Base-by-base conservation (phyloP, 1,284 basidiomycete species). In the Termitomyces sp. region DNA sequence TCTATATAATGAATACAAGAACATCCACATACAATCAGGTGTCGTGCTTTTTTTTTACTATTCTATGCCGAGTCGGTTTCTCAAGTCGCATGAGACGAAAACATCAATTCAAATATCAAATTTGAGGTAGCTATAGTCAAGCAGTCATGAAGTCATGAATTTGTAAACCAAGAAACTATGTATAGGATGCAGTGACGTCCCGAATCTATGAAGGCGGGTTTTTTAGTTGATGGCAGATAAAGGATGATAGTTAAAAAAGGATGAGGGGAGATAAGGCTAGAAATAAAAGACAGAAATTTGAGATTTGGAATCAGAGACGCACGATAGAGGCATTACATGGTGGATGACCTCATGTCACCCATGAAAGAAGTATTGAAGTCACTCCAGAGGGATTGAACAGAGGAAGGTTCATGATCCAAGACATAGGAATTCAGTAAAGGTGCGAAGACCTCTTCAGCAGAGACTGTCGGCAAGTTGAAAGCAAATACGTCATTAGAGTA, bases 401-500 rank as follows among this genome's bases (percentile, higher is more conserved):
- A 24, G 24, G 55, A 52, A 17, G 31, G 30, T 21, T 51, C 54
- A 19, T 50, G 43, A 34, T 55, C 24, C 4, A 55, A 56, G 31
- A 38, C 15, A 48, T 50, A 53, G 7, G 43, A 19, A 36, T 51
- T 45, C 13, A 38, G 34, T 1, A 57, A 43, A 44, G 52, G 24
- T 3, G 53, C n/a, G 17, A 57, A 57, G 2, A 55, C 43, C 31
- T 54, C 41, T 19, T 51, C 56, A n/a, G 58, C 42, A 19, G 50
- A 36, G 2, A 51, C 28, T 12, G 45, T 51, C 21, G 56, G 47
- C 12, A 53, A 13, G 21, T 49, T 39, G 28, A 53, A 54, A 19
- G 50, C 24, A 28, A 50, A 55, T 13, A 43, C 21, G n/a, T 60
- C 52, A 15, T 54, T 42, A n/a, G 52, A 45, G 30, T 57, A 61